phyloP scores from a whole-genome alignment of 805 yeast genomes.

The Millerozyma miso region DNA sequence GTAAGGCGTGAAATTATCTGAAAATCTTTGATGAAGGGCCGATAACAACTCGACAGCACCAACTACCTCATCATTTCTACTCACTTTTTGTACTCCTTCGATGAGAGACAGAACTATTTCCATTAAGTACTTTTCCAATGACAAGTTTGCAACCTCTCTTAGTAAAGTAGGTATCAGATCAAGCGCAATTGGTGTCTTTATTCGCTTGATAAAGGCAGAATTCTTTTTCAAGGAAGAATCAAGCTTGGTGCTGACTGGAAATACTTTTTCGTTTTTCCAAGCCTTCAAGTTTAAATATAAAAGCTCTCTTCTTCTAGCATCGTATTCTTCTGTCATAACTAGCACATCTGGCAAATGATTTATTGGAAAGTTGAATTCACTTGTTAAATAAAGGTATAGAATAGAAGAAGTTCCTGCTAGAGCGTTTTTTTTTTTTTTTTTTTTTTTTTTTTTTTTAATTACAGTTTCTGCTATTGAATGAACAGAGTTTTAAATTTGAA shows the following conservation, averaged over 20 bases:
- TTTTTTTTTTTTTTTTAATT: too few relatives aligned
- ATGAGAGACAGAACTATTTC: slow-evolving; percentile 61
- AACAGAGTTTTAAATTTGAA: too few relatives aligned
- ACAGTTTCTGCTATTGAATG: too few relatives aligned
- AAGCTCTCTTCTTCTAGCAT: slow-evolving; percentile 12
- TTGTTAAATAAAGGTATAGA: background rate
- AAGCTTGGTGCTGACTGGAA: slow-evolving; percentile 27
- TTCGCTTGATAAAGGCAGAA: slow-evolving; percentile 69
- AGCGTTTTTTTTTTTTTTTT: background rate
- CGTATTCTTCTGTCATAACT: slow-evolving; percentile 15
- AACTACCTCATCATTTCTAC: slow-evolving; percentile 51
- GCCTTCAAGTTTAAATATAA: slow-evolving; percentile 43
- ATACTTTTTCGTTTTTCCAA: slow-evolving; percentile 45
- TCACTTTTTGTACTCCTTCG: slow-evolving; percentile 56
- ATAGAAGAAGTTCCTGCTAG: too few relatives aligned
- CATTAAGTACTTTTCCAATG: slow-evolving; percentile 69
- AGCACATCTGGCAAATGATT: background rate
- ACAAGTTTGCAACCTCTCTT: slow-evolving; percentile 57
- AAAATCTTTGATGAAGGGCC: slow-evolving; percentile 74
- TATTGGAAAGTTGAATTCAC: background rate
- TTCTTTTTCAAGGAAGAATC: slow-evolving; percentile 83
- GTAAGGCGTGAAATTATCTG: slow-evolving; percentile 45
- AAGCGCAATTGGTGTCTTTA: slow-evolving; percentile 52
- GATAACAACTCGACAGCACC: slow-evolving; percentile 67
- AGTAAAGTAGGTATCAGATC: slow-evolving; percentile 47